Base-by-base conservation (phyloP, 345 rosid genomes). In the Salix koriyanagi region DNA sequence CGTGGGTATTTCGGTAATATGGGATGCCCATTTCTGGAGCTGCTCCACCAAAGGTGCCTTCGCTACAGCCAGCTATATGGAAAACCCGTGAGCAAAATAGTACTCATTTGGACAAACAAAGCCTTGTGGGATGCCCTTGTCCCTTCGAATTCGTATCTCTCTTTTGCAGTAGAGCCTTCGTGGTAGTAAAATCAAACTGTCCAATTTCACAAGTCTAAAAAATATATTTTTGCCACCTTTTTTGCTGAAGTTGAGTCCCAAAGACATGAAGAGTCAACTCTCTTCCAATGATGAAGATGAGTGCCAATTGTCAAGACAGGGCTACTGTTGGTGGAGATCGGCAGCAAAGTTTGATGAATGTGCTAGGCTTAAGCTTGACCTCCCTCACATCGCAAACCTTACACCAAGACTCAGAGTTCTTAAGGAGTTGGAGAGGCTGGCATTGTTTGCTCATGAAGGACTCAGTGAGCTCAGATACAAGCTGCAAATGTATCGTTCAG, bases 391-490 rank as follows among this genome's bases (percentile, higher is more conserved):
- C 52, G 81, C 84, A 6, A 75, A 61, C 7, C 80, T 88, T 25
- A 82, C 89, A 1, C 87, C 94, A 25, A 87, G 86, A 69, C 71
- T 86, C 52, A 81, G 85, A 78, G 60, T 84, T 67, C 77, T 90
- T 21, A 83, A 86, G 71, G 94, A 88, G 67, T 23, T 88, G 48
- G 91, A 88, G 77, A 85, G 94, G 74, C 72, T 87, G 86, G 90
- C 89, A 64, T 44, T 86, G 69, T 77, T 87, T 67, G 88, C 89
- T 4, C 48, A 84, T 15, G 84, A 86, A 25, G 94, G 91, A 44
- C 84, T 90, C 60, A 82, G 75, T 48, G 94, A 90, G 84, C 82
- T 87, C n/a, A 81, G 89, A 32, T 87, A 87, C 78, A 88, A 85
- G 87, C 79, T 88, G 46, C 71, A 79, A 3, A 71, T 37, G 50